These are phyloP conservation scores for Papilionanthe hybrid DNA, from an alignment of 116 monocot species.

Conservation along the genomic window DNA sequence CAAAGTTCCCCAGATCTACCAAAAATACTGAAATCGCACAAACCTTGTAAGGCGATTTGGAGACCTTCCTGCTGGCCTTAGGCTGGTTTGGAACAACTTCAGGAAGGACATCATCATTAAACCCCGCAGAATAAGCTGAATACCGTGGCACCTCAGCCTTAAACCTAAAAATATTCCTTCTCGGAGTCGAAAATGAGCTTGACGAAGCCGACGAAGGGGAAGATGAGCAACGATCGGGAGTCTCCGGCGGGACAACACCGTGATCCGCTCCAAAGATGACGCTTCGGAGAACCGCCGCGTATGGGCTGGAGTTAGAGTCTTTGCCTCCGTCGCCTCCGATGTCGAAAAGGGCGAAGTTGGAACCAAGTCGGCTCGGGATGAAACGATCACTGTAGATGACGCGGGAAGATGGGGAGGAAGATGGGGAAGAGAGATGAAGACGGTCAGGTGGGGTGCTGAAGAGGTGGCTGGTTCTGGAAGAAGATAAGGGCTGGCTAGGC, in stretches of 20 bases:
- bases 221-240: constrained; percentile 20
- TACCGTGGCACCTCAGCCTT: constrained; percentile 60
- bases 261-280: constrained; percentile 31
- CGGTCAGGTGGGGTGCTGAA: constrained; percentile 14
- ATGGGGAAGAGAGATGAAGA: constrained; percentile 15
- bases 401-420: constrained; percentile 19
- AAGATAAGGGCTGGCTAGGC: constrained; percentile 16
- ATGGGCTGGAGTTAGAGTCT: constrained; percentile 17
- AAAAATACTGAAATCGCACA: not conserved
- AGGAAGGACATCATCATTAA: constrained; percentile 44
- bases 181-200: constrained; percentile 20
- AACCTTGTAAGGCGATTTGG: constrained; percentile 81
- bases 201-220: constrained; percentile 6
- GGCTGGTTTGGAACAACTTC: constrained; percentile 35
- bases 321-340: constrained; percentile 20
- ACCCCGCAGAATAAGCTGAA: constrained; percentile 10
- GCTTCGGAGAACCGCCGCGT: constrained; percentile 26
- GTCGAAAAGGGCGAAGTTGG: constrained; percentile 83
- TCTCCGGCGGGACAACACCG: constrained; percentile 17
- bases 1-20: not conserved
- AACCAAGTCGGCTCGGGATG: constrained; percentile 73
- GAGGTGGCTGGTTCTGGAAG: constrained; percentile 5
- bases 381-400: constrained; percentile 85
- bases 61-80: constrained; percentile 67
- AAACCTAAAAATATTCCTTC: constrained; percentile 74